Base-by-base conservation (phyloP, 2,329 filamentous ascomycete genomes). In the Aspergillus brasiliensis region DNA sequence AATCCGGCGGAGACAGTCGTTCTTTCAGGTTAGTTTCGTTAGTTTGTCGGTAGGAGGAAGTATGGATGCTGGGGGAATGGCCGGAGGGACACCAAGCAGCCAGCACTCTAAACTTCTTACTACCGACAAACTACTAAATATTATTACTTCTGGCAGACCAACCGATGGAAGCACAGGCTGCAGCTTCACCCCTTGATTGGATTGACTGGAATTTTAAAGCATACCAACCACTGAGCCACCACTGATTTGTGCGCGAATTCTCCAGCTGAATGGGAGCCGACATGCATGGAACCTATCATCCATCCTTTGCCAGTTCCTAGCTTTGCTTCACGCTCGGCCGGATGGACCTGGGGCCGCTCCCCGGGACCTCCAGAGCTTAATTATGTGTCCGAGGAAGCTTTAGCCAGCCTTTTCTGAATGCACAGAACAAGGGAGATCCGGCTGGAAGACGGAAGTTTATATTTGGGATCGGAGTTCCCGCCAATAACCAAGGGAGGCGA, bases 191-290 rank as follows among this genome's bases (percentile, higher is more conserved):
- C 25, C 23, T 28, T 28, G 46, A 28, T 28, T 49, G 46, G 46
- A 49, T 27, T 28, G 46, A 17, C 46, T 49, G 46, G 46, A 49
- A 49, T 49, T 49, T 49, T 27, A 27, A 49, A 49, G 28, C 46
- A 49, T 49, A 49, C 46, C 46, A 49, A 49, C 46, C 46, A 49
- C 27, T 49, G 15, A 49, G 46, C 46, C 46, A 49, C 46, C 46
- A 27, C 25, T 27, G 46, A 49, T 19, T 19, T 49, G 46, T 27
- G 46, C 25, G 46, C 8, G 27, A 17, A 27, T 49, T 49, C 46
- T 49, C 28, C 46, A 49, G 46, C 46, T 49, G 46, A 34, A 28
- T 49, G 46, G 46, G 46, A 28, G 46, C 27, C 46, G 46, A 49
- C 17, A 11, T 27, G 46, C 46, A 49, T 49, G 46, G 46, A 17